These are phyloP conservation scores for Westerdykella aurantiaca DNA, from an alignment of 2,329 filamentous ascomycete genomes.

Conservation along the genomic window DNA sequence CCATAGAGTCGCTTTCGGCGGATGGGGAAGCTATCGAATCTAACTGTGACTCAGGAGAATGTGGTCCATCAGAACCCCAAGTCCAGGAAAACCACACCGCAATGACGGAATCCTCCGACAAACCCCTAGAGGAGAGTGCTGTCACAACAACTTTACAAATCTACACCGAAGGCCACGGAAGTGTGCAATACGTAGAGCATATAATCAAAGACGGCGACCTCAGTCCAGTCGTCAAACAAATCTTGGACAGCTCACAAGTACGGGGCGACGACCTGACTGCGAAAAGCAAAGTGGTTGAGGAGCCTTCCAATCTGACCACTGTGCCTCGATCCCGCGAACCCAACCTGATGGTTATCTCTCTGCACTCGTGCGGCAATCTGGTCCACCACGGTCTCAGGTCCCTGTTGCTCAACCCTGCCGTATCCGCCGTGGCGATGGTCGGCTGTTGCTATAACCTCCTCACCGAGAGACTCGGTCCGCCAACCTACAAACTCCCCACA, in stretches of 20 bases:
- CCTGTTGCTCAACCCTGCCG: conserved; percentile 73
- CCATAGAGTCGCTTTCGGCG: background rate
- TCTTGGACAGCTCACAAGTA: conserved; percentile 44
- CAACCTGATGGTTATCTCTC: conserved; percentile 78
- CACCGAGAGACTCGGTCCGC: conserved; percentile 81
- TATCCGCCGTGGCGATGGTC: conserved; percentile 88
- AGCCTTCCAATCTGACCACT: conserved; percentile 20
- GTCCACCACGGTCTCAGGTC: conserved; percentile 89
- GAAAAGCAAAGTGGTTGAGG: conserved; percentile 15
- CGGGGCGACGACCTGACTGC: conserved; percentile 20
- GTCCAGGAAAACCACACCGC: background rate
- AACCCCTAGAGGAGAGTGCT: conserved; percentile 7
- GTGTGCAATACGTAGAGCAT: conserved; percentile 72
- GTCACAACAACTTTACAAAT: conserved; percentile 32
- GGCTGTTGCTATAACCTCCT: conserved; percentile 98
- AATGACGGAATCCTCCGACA: background rate
- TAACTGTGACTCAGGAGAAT: background rate
- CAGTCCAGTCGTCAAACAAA: conserved; percentile 58
- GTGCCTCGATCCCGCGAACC: conserved; percentile 29
- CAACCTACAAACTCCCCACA: conserved; percentile 76
- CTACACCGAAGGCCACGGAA: conserved; percentile 58
- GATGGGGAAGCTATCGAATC: background rate
- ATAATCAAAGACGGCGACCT: conserved; percentile 69
- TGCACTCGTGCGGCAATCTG: conserved; percentile 97
- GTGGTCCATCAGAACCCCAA: background rate